Evolutionary conservation across 495 filamentous ascomycete genomes (phyloP).

Genomic region (Durotheca rogersii): DNA sequence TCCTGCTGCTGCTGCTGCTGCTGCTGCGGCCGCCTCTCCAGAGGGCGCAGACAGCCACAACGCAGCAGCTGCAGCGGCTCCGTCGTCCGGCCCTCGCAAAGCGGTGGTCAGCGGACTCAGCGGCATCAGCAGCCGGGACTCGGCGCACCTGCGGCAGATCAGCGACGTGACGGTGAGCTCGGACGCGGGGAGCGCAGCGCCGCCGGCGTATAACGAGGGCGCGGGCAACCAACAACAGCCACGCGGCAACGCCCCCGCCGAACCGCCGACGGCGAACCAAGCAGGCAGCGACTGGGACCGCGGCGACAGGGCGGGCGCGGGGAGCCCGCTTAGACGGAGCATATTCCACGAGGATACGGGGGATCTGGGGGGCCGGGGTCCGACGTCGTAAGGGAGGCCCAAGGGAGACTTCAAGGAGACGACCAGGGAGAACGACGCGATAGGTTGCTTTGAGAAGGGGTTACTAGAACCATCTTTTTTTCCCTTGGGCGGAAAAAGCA

Average conservation of each 20-base stretch:
- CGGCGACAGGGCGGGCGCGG: constrained; percentile 1
- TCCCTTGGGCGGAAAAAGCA: too few species aligned
- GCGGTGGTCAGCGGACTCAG: constrained; percentile 44
- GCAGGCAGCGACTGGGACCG: neutral
- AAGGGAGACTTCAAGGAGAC: too few species aligned
- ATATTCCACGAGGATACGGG: constrained; percentile 41
- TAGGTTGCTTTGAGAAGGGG: too few species aligned
- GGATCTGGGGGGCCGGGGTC: constrained; percentile 29
- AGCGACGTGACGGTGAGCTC: constrained; percentile 49
- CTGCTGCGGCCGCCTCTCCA: too few species aligned
- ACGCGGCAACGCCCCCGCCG: too few species aligned
- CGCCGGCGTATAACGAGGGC: neutral
- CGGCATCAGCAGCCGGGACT: constrained; percentile 43
- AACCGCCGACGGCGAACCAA: too few species aligned
- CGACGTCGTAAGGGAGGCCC: too few species aligned
- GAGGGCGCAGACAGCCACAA: neutral
- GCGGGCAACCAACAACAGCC: too few species aligned
- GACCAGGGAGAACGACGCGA: too few species aligned
- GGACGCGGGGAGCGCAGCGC: constrained; percentile 9
- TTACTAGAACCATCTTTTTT: too few species aligned
- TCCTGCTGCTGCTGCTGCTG: too few species aligned
- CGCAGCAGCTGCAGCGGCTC: constrained; percentile 2
- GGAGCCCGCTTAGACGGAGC: constrained; percentile 36
- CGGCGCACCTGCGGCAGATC: constrained; percentile 48
- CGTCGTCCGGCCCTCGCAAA: constrained; percentile 9